These are phyloP conservation scores for Taxillus chinensis DNA, from an alignment of 164 flowering plant genomes.

Conservation along the genomic window DNA sequence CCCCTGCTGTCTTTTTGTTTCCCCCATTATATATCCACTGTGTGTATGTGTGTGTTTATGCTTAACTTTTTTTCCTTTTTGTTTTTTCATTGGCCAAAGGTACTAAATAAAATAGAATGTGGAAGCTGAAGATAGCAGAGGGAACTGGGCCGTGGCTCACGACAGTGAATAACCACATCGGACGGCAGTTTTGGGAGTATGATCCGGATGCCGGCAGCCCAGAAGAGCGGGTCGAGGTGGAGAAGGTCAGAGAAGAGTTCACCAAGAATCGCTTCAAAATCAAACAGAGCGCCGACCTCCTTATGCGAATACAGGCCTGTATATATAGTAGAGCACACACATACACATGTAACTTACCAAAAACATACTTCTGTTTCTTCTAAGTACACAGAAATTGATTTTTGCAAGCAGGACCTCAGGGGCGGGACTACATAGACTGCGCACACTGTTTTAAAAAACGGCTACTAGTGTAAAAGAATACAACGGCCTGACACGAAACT, in stretches of 20 bases:
- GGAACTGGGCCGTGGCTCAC: slow-evolving; percentile 19
- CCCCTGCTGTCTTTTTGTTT: no score
- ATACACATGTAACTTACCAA: neutral
- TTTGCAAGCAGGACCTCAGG: no score
- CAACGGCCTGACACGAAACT: no score
- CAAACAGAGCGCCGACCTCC: slow-evolving; percentile 32
- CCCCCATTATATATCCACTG: no score
- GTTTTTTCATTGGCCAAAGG: no score
- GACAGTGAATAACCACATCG: slow-evolving; percentile 25
- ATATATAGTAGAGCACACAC: neutral
- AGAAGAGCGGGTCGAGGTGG: slow-evolving; percentile 25
- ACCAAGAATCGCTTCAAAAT: slow-evolving; percentile 16
- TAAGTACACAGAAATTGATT: neutral
- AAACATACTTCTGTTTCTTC: neutral
- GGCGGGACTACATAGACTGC: no score
- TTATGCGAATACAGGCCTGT: slow-evolving; percentile 34
- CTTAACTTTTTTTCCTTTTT: no score
- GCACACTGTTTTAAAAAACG: no score
- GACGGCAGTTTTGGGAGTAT: slow-evolving; percentile 53
- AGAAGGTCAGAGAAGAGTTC: slow-evolving; percentile 19
- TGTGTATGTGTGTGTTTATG: no score
- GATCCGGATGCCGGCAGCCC: slow-evolving; percentile 39
- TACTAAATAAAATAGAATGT: slow-evolving; percentile 12
- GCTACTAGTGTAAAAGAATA: no score
- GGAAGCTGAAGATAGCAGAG: slow-evolving; percentile 36